Percentiles rank a stretch among this genome's conserved stretches.
These are phyloP conservation scores for Purshia tridentata DNA, from an alignment of 306 rosid species.

Conservation along the genomic window DNA sequence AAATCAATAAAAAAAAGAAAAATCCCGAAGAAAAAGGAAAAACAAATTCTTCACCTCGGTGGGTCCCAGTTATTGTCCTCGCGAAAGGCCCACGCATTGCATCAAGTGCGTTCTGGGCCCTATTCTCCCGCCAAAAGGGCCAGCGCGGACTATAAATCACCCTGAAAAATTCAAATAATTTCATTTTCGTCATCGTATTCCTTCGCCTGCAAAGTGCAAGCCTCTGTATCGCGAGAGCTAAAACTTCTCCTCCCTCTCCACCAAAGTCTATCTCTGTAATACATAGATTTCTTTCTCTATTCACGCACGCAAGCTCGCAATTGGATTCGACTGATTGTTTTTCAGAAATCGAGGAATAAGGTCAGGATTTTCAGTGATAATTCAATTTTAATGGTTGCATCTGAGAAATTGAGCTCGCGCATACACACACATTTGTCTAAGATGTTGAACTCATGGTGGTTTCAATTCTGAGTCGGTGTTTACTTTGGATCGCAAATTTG, in stretches of 20 bases:
- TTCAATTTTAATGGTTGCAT: not conserved
- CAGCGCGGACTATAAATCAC: slow-evolving; percentile 16
- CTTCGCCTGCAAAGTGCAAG: not conserved
- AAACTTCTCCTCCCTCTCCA: slow-evolving; percentile 6
- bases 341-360: slow-evolving; percentile 9
- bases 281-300: not conserved
- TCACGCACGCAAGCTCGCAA: not conserved
- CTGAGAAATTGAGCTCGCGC: no score
- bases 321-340: not conserved
- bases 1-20: no score
- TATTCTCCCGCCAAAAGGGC: slow-evolving; percentile 24
- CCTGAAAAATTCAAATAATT: slow-evolving; percentile 12
- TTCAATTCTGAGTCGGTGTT: not conserved
- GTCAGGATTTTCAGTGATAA: not conserved
- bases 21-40: not conserved
- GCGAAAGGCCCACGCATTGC: not conserved
- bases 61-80: no score
- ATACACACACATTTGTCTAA: no score
- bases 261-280: slow-evolving; percentile 20
- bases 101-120: not conserved
- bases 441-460: not conserved
- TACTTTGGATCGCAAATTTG: slow-evolving; percentile 6
- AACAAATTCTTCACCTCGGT: no score
- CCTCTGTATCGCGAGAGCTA: slow-evolving; percentile 8
- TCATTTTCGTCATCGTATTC: not conserved